Evolutionary conservation across 108 stramenopile genomes (phyloP).

Genomic region (Chaetoceros tenuissimus): DNA sequence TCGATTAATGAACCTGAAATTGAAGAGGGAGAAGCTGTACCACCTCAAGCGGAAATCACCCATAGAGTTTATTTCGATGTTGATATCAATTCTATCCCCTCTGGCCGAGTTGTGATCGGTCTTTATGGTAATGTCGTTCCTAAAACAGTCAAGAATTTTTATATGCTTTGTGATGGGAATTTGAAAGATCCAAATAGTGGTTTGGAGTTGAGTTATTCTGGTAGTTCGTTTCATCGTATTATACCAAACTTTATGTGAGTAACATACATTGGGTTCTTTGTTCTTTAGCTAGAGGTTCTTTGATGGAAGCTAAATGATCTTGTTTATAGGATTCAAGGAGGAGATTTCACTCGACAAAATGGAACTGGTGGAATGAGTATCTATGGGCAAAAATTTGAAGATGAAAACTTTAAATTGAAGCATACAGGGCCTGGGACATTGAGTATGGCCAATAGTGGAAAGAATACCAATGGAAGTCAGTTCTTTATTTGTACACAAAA

Average conservation of each 20-base stretch:
- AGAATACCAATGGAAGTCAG: slow-evolving; percentile 85
- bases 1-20: neutral
- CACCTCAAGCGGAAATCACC: slow-evolving; percentile 48
- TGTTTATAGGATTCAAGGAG: slow-evolving; percentile 41
- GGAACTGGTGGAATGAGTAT: slow-evolving; percentile 77
- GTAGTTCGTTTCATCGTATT: slow-evolving; percentile 85
- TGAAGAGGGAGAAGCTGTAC: neutral
- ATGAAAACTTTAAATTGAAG: slow-evolving; percentile 91
- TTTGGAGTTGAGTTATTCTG: slow-evolving; percentile 57
- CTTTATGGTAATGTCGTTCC: slow-evolving; percentile 87
- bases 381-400: slow-evolving; percentile 63
- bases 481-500: slow-evolving; percentile 82
- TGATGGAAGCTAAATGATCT: neutral
- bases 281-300: neutral
- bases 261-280: neutral
- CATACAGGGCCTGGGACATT: slow-evolving; percentile 84
- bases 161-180: slow-evolving; percentile 59
- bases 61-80: slow-evolving; percentile 78
- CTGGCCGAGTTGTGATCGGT: slow-evolving; percentile 86
- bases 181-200: slow-evolving; percentile 44
- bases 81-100: slow-evolving; percentile 51
- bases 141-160: slow-evolving; percentile 84
- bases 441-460: slow-evolving; percentile 95
- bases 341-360: slow-evolving; percentile 92
- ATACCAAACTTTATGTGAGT: slow-evolving; percentile 91